Evolutionary conservation across 257 asterid genomes (phyloP).

Genomic region (Solanum lycopersicoides): DNA sequence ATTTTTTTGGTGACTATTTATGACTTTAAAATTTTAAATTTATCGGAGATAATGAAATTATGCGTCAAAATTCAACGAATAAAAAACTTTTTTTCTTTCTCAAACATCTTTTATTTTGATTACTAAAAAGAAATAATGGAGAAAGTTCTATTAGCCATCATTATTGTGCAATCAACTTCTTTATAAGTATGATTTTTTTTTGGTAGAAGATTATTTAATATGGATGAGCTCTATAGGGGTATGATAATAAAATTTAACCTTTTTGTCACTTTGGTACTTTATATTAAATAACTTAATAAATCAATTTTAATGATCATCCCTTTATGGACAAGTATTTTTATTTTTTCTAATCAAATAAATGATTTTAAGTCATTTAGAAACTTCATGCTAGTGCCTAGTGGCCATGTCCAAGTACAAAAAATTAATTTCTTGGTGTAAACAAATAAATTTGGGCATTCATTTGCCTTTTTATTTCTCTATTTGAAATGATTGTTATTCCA

Average conservation of each 20-base stretch:
- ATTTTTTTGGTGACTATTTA: not conserved
- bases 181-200: not conserved
- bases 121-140: not conserved
- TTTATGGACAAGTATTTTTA: not conserved
- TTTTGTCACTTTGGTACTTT: not conserved
- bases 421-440: not conserved
- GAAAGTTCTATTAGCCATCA: not conserved
- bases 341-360: not conserved
- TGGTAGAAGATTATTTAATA: not conserved
- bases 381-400: not conserved
- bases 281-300: not conserved
- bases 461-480: not conserved
- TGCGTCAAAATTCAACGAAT: not conserved
- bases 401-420: not conserved
- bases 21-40: not conserved
- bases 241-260: not conserved
- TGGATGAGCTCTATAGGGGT: not conserved
- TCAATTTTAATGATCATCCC: not conserved
- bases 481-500: not conserved
- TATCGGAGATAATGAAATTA: not conserved
- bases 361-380: not conserved
- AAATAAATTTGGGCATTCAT: not conserved
- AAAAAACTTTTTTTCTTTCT: not conserved
- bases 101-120: too few species aligned
- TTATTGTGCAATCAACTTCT: not conserved